These are phyloP conservation scores for Lecanosticta acicola DNA, from an alignment of 2,329 filamentous ascomycete species.

Conservation along the genomic window DNA sequence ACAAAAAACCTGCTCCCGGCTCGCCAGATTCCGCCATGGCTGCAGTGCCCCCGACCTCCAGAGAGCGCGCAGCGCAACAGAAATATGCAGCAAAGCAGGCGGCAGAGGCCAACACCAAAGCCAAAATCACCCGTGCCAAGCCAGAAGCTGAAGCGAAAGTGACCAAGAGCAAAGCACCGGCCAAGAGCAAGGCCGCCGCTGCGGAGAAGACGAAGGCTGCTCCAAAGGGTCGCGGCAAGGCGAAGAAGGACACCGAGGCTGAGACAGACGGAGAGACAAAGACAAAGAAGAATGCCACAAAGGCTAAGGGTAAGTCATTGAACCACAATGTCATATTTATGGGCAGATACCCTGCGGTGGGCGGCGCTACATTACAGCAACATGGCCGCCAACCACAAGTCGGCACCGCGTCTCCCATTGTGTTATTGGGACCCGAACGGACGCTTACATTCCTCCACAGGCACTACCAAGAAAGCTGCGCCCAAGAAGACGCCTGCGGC, in stretches of 20 bases:
- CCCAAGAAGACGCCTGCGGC: slow-evolving; percentile 14
- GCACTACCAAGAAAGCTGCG: slow-evolving; percentile 21
- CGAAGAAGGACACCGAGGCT: slow-evolving; percentile 12
- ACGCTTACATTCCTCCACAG: slow-evolving; percentile 21
- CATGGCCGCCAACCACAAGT: slow-evolving; percentile 7
- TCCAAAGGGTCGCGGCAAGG: slow-evolving; percentile 13
- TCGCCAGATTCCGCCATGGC: slow-evolving; percentile 4
- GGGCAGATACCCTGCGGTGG: slow-evolving; percentile 2
- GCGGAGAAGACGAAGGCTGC: slow-evolving; percentile 26
- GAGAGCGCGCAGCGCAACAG: slow-evolving; percentile 15
- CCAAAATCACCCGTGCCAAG: slow-evolving; percentile 21
- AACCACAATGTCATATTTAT: slow-evolving; percentile 6
- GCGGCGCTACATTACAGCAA: slow-evolving; percentile 7
- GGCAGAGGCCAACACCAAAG: slow-evolving; percentile 30
- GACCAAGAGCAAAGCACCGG: slow-evolving; percentile 22
- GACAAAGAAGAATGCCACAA: slow-evolving; percentile 16
- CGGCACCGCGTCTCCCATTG: slow-evolving; percentile 4
- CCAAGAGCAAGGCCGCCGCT: slow-evolving; percentile 6
- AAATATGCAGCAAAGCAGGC: no score
- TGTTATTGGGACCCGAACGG: slow-evolving; percentile 12
- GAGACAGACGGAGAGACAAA: slow-evolving; percentile 15
- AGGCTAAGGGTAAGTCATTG: slow-evolving; percentile 17
- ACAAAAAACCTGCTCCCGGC: slow-evolving; percentile 16
- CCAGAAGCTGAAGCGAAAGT: slow-evolving; percentile 17
- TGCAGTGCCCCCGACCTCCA: slow-evolving; percentile 2